Conservation (phyloP, 2,329 filamentous ascomycete species). For the Aspergillus glaucus region DNA sequence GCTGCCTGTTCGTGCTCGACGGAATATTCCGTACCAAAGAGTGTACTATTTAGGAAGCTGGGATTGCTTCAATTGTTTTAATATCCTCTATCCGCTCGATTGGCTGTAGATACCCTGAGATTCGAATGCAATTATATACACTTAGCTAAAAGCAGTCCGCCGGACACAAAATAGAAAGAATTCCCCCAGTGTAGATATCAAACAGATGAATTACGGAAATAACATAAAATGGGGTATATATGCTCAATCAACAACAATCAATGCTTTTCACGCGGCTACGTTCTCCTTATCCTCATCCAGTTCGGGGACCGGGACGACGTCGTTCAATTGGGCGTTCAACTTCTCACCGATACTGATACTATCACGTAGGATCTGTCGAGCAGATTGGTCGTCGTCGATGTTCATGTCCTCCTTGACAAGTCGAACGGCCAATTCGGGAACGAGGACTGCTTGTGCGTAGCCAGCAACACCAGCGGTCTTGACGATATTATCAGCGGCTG, state of each 20-base stretch:
- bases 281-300: not conserved
- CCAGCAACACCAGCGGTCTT: conserved; percentile 59
- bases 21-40: not conserved
- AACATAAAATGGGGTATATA: not conserved
- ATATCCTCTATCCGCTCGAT: not conserved
- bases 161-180: not conserved
- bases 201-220: not conserved
- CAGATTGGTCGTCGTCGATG: conserved; percentile 38
- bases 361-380: conserved; percentile 55
- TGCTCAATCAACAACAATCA: not conserved
- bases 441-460: conserved; percentile 68
- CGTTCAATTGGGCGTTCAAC: conserved; percentile 59
- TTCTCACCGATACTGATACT: conserved; percentile 63
- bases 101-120: too few relatives aligned
- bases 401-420: conserved; percentile 56
- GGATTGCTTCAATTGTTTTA: not conserved
- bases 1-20: not conserved
- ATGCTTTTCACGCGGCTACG: not conserved
- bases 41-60: not conserved
- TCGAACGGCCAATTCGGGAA: conserved; percentile 59
- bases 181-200: not conserved
- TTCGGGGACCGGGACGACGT: conserved; percentile 38
- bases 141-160: too few relatives aligned
- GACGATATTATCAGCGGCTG: conserved; percentile 59
- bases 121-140: too few relatives aligned